These are phyloP conservation scores for Amanita polypyramis DNA, from an alignment of 768 basidiomycete genomes.

Conservation along the genomic window DNA sequence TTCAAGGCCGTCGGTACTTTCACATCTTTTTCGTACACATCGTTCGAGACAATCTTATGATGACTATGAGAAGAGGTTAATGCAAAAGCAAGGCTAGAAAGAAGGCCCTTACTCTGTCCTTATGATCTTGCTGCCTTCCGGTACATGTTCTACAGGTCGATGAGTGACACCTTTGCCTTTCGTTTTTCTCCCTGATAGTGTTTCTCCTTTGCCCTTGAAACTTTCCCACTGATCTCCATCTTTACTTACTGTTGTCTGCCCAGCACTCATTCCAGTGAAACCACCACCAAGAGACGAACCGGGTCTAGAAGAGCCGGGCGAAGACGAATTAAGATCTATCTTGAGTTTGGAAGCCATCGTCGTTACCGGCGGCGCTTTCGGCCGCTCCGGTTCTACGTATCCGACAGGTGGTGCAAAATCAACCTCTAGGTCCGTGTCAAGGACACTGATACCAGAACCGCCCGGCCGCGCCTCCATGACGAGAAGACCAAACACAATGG, in stretches of 20 bases:
- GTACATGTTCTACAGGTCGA: constrained; percentile 70
- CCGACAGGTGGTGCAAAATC: constrained; percentile 92
- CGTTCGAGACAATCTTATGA: constrained; percentile 76
- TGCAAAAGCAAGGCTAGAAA: neutral
- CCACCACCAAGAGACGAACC: constrained; percentile 64
- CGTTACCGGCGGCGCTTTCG: constrained; percentile 66
- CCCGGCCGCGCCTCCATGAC: constrained; percentile 91
- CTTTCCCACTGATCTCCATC: constrained; percentile 85
- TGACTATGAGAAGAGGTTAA: constrained; percentile 38
- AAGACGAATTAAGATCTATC: constrained; percentile 82
- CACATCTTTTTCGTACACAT: constrained; percentile 56
- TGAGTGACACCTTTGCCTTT: constrained; percentile 91
- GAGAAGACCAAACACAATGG: constrained; percentile 87
- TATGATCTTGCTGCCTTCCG: constrained; percentile 78
- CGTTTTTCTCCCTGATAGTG: constrained; percentile 80
- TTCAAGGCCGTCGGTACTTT: constrained; percentile 86
- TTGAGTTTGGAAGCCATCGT: constrained; percentile 98
- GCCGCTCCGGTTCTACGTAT: constrained; percentile 89
- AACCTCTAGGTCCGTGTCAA: constrained; percentile 97
- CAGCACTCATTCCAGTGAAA: constrained; percentile 42
- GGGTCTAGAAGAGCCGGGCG: constrained; percentile 79
- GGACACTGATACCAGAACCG: constrained; percentile 76
- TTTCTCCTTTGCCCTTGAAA: constrained; percentile 94
- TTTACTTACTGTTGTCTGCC: constrained; percentile 49
- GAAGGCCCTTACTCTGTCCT: constrained; percentile 68